Conservation (phyloP, 2,329 filamentous ascomycete genomes). For the Alternaria angustiovoidea region DNA sequence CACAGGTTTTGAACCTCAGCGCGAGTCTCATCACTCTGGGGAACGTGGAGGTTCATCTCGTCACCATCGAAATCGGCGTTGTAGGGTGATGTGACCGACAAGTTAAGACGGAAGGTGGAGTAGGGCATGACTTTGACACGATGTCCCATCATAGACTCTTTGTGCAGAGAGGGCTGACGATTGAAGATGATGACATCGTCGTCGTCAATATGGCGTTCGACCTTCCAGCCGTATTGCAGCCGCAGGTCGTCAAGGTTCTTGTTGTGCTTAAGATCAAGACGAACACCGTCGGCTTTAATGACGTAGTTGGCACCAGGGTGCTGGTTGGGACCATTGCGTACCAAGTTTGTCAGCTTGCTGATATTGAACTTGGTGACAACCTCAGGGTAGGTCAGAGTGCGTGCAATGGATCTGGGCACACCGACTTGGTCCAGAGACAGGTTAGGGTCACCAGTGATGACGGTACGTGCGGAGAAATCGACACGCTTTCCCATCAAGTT, state of each 20-base stretch:
- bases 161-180: constrained; percentile 97
- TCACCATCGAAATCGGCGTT: constrained; percentile 99
- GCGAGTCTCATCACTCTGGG: constrained; percentile 94
- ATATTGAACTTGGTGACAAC: constrained; percentile 99
- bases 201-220: constrained; percentile 94
- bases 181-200: constrained; percentile 99
- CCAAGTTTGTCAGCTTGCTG: constrained; percentile 84
- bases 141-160: constrained; percentile 99
- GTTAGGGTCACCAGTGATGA: constrained; percentile 98
- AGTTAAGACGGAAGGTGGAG: constrained; percentile 95
- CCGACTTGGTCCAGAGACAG: constrained; percentile 96
- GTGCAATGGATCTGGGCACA: constrained; percentile 91
- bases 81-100: constrained; percentile 98
- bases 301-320: constrained; percentile 98
- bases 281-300: constrained; percentile 88
- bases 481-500: constrained; percentile 98
- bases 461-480: constrained; percentile 98
- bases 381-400: constrained; percentile 93
- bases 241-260: constrained; percentile 86
- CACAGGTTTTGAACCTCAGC: constrained; percentile 94
- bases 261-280: constrained; percentile 94
- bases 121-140: constrained; percentile 98
- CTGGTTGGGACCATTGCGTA: constrained; percentile 92
- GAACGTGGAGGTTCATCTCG: constrained; percentile 99
- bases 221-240: constrained; percentile 96